These are phyloP conservation scores for Candida glucosophila DNA, from an alignment of 1,139 yeast species.

Conservation along the genomic window DNA sequence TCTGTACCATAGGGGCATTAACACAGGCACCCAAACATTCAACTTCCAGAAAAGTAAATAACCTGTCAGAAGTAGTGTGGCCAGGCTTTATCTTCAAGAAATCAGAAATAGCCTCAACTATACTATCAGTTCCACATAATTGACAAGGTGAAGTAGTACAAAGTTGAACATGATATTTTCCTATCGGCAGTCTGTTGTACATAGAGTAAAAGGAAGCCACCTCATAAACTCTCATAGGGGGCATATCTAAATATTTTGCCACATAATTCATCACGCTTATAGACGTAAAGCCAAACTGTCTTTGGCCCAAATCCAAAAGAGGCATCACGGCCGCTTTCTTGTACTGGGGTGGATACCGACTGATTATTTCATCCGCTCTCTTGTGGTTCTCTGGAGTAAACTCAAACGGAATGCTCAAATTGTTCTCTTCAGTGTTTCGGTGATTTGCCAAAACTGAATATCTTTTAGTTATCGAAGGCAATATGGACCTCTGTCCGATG, in stretches of 20 bases:
- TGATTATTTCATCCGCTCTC: slow-evolving; percentile 65
- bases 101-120: slow-evolving; percentile 61
- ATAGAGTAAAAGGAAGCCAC: slow-evolving; percentile 90
- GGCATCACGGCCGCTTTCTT: slow-evolving; percentile 90
- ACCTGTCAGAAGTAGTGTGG: slow-evolving; percentile 66
- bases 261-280: slow-evolving; percentile 91
- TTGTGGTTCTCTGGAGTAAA: slow-evolving; percentile 60
- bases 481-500: slow-evolving; percentile 18
- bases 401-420: slow-evolving; percentile 63
- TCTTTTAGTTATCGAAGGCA: too few relatives aligned
- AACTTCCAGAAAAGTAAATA: slow-evolving; percentile 79
- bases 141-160: slow-evolving; percentile 92
- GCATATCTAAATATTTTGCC: slow-evolving; percentile 78
- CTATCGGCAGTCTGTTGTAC: slow-evolving; percentile 86
- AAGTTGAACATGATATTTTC: slow-evolving; percentile 75
- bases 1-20: slow-evolving; percentile 82
- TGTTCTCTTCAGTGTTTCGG: slow-evolving; percentile 63
- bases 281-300: slow-evolving; percentile 82
- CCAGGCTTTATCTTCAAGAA: slow-evolving; percentile 67
- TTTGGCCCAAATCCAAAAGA: slow-evolving; percentile 76
- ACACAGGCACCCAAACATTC: slow-evolving; percentile 93
- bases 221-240: slow-evolving; percentile 92
- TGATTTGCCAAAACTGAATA: slow-evolving; percentile 53
- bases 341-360: slow-evolving; percentile 80
- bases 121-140: slow-evolving; percentile 72